phyloP scores from a whole-genome alignment of 768 basidiomycete genomes.

The Imleria badia region DNA sequence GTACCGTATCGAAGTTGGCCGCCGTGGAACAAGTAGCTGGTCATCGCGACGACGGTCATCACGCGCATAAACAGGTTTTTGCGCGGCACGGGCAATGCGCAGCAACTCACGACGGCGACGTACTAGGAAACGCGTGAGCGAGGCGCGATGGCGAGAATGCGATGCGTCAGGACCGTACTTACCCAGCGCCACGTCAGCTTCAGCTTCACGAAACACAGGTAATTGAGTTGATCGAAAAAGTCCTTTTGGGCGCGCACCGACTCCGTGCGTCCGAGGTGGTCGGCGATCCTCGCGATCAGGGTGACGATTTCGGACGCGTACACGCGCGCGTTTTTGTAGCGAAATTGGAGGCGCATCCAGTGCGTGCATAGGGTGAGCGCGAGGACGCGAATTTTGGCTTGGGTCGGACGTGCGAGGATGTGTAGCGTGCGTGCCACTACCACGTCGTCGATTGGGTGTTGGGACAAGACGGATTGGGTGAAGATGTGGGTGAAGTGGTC shows the following conservation, averaged over 20 bases:
- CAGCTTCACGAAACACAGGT: conserved; percentile 13
- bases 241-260: conserved; percentile 4
- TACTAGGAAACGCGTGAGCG: conserved; percentile 14
- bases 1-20: conserved; percentile 7
- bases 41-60: conserved; percentile 17
- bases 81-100: background rate
- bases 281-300: conserved; percentile 7
- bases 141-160: background rate
- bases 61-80: conserved; percentile 11
- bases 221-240: conserved; percentile 10
- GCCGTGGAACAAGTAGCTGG: conserved; percentile 12
- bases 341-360: conserved; percentile 18
- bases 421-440: conserved; percentile 6
- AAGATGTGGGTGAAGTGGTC: conserved; percentile 14
- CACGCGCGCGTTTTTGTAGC: conserved; percentile 5
- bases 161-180: background rate
- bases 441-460: conserved; percentile 5
- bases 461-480: conserved; percentile 3
- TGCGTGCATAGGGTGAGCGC: conserved; percentile 8
- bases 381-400: conserved; percentile 9
- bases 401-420: conserved; percentile 13
- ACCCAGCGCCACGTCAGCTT: conserved; percentile 18
- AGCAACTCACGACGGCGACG: background rate
- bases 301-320: conserved; percentile 2
- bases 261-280: conserved; percentile 4